A percentile compares a stretch with the other conserved stretches of the same genome.
Conservation (phyloP, 129 eudicot genomes). For the Logfia minima region DNA sequence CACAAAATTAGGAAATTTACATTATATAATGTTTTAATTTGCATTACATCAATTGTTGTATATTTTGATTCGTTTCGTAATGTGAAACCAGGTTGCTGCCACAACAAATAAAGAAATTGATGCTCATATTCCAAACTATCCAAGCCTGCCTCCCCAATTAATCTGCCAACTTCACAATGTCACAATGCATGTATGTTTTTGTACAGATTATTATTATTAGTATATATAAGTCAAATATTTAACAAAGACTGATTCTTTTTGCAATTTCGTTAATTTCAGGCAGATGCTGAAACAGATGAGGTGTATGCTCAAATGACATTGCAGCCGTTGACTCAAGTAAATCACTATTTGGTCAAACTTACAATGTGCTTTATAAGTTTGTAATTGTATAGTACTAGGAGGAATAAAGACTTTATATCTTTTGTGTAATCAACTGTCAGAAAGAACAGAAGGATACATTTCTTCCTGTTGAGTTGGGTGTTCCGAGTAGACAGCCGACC, state of each 20-base stretch:
- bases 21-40: neutral
- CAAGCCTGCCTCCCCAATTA: slow-evolving; percentile 39
- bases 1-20: neutral
- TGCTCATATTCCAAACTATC: slow-evolving; percentile 39
- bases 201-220: neutral
- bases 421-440: slow-evolving; percentile 38
- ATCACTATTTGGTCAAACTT: neutral
- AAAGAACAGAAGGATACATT: slow-evolving; percentile 95
- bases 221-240: neutral
- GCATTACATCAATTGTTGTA: neutral
- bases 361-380: slow-evolving; percentile 2
- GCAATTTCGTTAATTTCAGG: slow-evolving; percentile 43
- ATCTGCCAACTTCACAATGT: slow-evolving; percentile 50
- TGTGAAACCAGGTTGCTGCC: slow-evolving; percentile 35
- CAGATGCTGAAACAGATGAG: slow-evolving; percentile 98
- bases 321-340: slow-evolving; percentile 94
- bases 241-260: slow-evolving; percentile 15
- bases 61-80: slow-evolving; percentile 17
- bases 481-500: slow-evolving; percentile 86
- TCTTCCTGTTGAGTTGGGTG: slow-evolving; percentile 94
- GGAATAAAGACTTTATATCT: neutral
- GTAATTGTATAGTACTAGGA: neutral
- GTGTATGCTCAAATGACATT: slow-evolving; percentile 98
- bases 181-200: slow-evolving; percentile 41
- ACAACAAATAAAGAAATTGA: slow-evolving; percentile 41